These are phyloP conservation scores for Sclerotinia nivalis DNA, from an alignment of 2,329 filamentous ascomycete species.

Conservation along the genomic window DNA sequence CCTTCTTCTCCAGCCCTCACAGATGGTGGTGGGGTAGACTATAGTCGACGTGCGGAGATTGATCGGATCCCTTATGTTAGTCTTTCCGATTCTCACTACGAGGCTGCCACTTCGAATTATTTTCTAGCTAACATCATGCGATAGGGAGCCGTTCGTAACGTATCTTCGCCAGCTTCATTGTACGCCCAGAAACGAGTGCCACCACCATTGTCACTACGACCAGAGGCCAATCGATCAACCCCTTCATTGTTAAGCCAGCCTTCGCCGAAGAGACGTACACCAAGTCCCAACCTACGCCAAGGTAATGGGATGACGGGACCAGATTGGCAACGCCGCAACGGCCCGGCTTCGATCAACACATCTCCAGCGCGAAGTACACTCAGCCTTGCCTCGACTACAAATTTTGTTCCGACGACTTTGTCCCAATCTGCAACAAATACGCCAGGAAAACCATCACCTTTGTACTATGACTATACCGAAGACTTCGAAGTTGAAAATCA, in stretches of 20 bases:
- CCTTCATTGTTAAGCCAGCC: constrained; percentile 36
- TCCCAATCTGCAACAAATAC: constrained; percentile 36
- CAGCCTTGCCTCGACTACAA: constrained; percentile 39
- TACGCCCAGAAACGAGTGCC: constrained; percentile 38
- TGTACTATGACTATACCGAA: constrained; percentile 43
- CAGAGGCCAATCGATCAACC: constrained; percentile 38
- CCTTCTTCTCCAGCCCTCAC: constrained; percentile 41
- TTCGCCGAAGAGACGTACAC: constrained; percentile 36
- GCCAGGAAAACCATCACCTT: constrained; percentile 37
- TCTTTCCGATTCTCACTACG: constrained; percentile 7
- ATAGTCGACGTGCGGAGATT: constrained; percentile 41
- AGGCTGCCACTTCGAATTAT: background rate
- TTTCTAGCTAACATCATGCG: constrained; percentile 6
- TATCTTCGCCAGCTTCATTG: constrained; percentile 39
- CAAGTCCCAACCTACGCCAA: constrained; percentile 32
- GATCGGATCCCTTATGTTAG: constrained; percentile 38
- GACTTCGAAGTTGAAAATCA: constrained; percentile 39
- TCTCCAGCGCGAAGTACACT: constrained; percentile 39
- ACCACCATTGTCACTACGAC: constrained; percentile 32
- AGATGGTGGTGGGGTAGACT: constrained; percentile 40
- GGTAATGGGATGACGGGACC: constrained; percentile 26
- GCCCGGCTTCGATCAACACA: constrained; percentile 33
- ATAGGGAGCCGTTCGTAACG: constrained; percentile 33
- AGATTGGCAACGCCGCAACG: constrained; percentile 34
- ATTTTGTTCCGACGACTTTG: constrained; percentile 29